A percentile compares a stretch with the other conserved stretches of the same genome.
These are phyloP conservation scores for Cyberlindnera xishuangbannaensis DNA, from an alignment of 805 yeast genomes.

Conservation along the genomic window DNA sequence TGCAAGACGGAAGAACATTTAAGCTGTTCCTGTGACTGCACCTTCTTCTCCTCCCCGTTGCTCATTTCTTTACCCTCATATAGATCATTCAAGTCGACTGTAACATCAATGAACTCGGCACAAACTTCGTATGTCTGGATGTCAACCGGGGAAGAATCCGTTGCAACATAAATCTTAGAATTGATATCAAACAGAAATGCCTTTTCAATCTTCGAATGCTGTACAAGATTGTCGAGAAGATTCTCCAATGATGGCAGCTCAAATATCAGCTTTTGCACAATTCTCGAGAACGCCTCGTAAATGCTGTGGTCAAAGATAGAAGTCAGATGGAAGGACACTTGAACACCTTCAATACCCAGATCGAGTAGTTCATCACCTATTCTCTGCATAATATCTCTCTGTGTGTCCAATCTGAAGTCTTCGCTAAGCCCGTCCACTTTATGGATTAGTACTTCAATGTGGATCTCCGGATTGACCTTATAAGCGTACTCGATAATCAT, in stretches of 20 bases:
- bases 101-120: conserved; percentile 93
- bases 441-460: conserved; percentile 90
- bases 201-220: conserved; percentile 86
- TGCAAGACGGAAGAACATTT: conserved; percentile 71
- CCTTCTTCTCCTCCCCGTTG: no score
- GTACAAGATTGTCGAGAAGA: conserved; percentile 80
- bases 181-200: conserved; percentile 88
- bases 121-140: conserved; percentile 94
- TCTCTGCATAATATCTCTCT: conserved; percentile 93
- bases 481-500: conserved; percentile 85
- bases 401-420: conserved; percentile 91
- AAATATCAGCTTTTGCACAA: conserved; percentile 84
- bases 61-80: conserved; percentile 35
- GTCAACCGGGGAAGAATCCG: conserved; percentile 94
- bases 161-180: conserved; percentile 91
- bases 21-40: conserved; percentile 31
- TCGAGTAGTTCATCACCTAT: conserved; percentile 90
- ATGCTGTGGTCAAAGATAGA: conserved; percentile 94
- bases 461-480: conserved; percentile 75
- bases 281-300: conserved; percentile 90
- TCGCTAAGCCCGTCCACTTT: conserved; percentile 94
- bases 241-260: conserved; percentile 87
- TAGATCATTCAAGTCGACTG: conserved; percentile 78
- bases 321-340: conserved; percentile 84
- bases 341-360: conserved; percentile 85